Conservation (phyloP, 2,329 filamentous ascomycete species). For the Nemania bipapillata region DNA sequence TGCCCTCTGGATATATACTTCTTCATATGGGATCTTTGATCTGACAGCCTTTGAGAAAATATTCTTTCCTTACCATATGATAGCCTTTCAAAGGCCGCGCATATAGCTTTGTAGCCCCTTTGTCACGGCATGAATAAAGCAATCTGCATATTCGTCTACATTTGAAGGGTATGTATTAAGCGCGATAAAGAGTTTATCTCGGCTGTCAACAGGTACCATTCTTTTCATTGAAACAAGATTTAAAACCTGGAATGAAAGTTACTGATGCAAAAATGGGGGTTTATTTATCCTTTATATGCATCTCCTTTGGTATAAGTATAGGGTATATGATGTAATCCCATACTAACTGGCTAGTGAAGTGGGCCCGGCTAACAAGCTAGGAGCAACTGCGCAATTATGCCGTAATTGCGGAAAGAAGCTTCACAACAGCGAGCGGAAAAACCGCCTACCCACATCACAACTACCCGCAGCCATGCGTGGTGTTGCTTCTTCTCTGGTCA, state of each 20-base stretch:
- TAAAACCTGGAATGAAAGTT: no score
- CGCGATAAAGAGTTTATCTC: neutral
- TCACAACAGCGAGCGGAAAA: neutral
- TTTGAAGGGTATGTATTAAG: neutral
- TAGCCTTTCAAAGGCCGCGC: neutral
- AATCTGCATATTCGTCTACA: neutral
- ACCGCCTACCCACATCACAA: neutral
- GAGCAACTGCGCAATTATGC: neutral
- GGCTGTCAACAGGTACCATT: neutral
- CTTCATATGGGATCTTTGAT: constrained; percentile 3
- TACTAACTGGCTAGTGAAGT: no score
- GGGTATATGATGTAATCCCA: no score
- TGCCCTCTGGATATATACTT: neutral
- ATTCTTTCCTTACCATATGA: neutral
- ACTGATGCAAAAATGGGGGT: no score
- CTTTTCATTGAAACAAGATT: no score
- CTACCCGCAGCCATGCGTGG: constrained; percentile 46
- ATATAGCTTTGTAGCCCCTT: neutral
- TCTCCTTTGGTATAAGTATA: neutral
- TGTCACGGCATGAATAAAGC: constrained; percentile 2
- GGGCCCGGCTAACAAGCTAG: neutral
- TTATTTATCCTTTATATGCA: no score
- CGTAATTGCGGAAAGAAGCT: neutral
- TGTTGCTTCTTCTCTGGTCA: constrained; percentile 43
- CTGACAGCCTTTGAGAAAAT: neutral